A percentile compares a stretch with the other conserved stretches of the same genome.
These are phyloP conservation scores for Septoria linicola DNA, from an alignment of 2,329 filamentous ascomycete species.

Conservation along the genomic window DNA sequence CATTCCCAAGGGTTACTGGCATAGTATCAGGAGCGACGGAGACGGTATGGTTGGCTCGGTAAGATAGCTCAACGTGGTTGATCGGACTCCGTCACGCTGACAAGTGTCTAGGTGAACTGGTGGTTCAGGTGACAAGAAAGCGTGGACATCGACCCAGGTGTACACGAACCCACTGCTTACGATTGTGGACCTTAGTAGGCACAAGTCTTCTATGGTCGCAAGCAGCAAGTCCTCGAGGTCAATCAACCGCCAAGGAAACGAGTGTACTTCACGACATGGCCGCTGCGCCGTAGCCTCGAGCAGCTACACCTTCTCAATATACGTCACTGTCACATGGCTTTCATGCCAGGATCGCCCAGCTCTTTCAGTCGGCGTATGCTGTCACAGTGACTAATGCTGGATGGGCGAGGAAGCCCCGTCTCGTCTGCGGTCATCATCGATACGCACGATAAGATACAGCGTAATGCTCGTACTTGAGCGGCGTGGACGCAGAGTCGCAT, in stretches of 20 bases:
- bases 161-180: not conserved
- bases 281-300: no score
- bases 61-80: constrained; percentile 37
- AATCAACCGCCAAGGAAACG: no score
- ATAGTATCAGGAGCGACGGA: constrained; percentile 69
- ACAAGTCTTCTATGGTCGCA: no score
- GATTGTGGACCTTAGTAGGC: no score
- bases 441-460: not conserved
- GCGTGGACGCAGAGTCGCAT: not conserved
- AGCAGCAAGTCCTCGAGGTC: no score
- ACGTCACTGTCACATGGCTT: no score
- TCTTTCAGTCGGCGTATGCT: no score
- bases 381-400: no score
- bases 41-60: constrained; percentile 59
- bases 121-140: constrained; percentile 63
- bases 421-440: not conserved
- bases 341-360: no score
- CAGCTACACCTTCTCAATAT: no score
- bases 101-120: constrained; percentile 58
- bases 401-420: not conserved
- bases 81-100: constrained; percentile 1
- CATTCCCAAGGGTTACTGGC: constrained; percentile 84
- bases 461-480: not conserved
- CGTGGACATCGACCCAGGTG: not conserved
- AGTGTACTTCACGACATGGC: no score